Percentiles rank a stretch among this genome's conserved stretches.
Conservation (phyloP, 2,329 filamentous ascomycete genomes). For the Drechslerella coelobrocha region DNA sequence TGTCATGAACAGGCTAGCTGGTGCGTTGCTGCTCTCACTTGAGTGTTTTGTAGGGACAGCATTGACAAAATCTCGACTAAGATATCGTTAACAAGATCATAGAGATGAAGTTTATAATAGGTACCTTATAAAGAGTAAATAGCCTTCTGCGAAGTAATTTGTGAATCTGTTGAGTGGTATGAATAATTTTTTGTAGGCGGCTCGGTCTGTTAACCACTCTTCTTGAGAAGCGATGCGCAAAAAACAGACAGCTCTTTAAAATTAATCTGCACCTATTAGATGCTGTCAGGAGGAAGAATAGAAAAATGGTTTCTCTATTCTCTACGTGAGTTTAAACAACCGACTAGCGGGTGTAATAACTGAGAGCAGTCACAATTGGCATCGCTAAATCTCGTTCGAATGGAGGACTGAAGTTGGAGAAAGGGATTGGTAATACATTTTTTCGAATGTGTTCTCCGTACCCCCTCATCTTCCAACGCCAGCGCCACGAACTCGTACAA, state of each 20-base stretch:
- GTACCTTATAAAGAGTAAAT: background rate
- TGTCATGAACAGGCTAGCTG: background rate
- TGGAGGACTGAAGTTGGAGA: too few species aligned
- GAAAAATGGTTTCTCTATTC: too few species aligned
- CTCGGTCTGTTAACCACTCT: background rate
- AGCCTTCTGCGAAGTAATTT: background rate
- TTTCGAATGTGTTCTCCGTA: too few species aligned
- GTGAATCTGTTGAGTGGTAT: background rate
- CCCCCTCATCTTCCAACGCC: too few species aligned
- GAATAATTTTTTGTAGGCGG: background rate
- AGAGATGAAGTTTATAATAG: background rate
- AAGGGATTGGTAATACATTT: too few species aligned
- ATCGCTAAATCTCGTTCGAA: too few species aligned
- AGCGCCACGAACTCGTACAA: too few species aligned
- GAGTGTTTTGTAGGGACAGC: background rate
- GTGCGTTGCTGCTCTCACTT: background rate
- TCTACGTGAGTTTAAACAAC: too few species aligned
- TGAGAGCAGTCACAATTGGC: too few species aligned
- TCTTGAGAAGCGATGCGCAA: background rate
- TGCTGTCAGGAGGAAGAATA: too few species aligned
- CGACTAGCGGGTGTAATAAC: too few species aligned
- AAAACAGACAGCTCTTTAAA: background rate
- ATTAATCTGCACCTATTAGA: background rate
- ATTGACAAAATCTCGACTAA: background rate
- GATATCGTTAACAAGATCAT: background rate